These are phyloP conservation scores for Mycena albidolilacea DNA, from an alignment of 768 basidiomycete species.

Conservation along the genomic window DNA sequence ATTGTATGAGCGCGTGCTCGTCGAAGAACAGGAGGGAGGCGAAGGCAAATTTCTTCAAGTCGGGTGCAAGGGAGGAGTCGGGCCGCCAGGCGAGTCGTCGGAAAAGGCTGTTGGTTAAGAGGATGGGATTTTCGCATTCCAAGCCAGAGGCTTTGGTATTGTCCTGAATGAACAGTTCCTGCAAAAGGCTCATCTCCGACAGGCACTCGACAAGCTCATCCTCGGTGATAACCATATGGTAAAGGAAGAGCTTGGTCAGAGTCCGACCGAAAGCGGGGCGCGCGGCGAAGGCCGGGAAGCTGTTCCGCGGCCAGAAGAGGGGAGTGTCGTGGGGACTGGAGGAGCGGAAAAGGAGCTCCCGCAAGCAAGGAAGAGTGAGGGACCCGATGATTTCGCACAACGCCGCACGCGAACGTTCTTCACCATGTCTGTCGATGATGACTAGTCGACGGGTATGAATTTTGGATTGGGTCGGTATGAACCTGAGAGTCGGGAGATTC, in stretches of 20 bases:
- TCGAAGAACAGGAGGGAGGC: not conserved
- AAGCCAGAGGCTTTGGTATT: no score
- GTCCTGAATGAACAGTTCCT: not conserved
- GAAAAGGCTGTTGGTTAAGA: not conserved
- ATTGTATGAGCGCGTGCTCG: not conserved
- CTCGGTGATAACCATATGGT: not conserved
- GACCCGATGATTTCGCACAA: not conserved
- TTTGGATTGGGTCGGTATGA: not conserved
- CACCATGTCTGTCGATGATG: not conserved
- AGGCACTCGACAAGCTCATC: not conserved
- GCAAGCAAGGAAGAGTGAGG: not conserved
- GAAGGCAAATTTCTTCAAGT: not conserved
- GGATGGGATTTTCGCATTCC: not conserved
- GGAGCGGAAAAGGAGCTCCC: not conserved
- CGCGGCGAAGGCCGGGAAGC: not conserved
- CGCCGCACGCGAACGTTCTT: not conserved
- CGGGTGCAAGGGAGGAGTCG: not conserved
- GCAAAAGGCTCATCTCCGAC: not conserved
- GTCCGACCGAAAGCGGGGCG: not conserved
- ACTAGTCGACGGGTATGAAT: not conserved
- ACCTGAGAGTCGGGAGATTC: not conserved
- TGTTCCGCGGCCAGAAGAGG: not conserved
- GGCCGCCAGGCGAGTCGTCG: not conserved
- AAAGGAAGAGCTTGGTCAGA: not conserved
- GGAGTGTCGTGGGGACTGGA: not conserved